These are phyloP conservation scores for Pestalotiopsis sp. DNA, from an alignment of 2,329 filamentous ascomycete species.

Conservation along the genomic window DNA sequence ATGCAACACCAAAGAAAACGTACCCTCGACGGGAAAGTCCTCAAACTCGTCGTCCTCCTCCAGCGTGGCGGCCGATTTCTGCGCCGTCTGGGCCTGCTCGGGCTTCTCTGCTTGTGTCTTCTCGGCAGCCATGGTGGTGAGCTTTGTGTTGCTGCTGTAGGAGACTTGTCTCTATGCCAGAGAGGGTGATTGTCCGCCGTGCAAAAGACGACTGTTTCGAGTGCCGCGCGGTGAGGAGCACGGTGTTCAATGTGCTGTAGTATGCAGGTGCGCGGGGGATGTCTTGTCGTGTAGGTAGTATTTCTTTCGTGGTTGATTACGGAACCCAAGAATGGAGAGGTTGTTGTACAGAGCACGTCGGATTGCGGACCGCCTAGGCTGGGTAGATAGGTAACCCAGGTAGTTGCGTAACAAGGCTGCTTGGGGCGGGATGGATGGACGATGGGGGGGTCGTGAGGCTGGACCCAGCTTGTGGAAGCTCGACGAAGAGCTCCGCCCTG, in stretches of 20 bases:
- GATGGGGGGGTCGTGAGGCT: background rate
- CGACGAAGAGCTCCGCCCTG: background rate
- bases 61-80: slow-evolving; percentile 69
- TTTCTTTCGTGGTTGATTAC: slow-evolving; percentile 2
- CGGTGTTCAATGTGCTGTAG: background rate
- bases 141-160: background rate
- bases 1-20: slow-evolving; percentile 21
- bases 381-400: background rate
- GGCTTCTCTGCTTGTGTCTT: slow-evolving; percentile 26
- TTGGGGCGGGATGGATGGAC: background rate
- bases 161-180: background rate
- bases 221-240: background rate
- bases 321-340: background rate
- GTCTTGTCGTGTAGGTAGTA: background rate
- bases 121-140: slow-evolving; percentile 31
- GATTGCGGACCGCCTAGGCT: background rate
- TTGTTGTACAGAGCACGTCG: background rate
- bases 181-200: background rate
- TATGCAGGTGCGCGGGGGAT: background rate
- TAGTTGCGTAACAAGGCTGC: background rate
- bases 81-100: slow-evolving; percentile 52
- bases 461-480: slow-evolving; percentile 5
- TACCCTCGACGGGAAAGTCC: slow-evolving; percentile 96
- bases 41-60: slow-evolving; percentile 99
- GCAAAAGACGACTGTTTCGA: background rate